Conservation (phyloP, 1,139 yeast genomes). For the Geotrichum cucujoidarum region DNA sequence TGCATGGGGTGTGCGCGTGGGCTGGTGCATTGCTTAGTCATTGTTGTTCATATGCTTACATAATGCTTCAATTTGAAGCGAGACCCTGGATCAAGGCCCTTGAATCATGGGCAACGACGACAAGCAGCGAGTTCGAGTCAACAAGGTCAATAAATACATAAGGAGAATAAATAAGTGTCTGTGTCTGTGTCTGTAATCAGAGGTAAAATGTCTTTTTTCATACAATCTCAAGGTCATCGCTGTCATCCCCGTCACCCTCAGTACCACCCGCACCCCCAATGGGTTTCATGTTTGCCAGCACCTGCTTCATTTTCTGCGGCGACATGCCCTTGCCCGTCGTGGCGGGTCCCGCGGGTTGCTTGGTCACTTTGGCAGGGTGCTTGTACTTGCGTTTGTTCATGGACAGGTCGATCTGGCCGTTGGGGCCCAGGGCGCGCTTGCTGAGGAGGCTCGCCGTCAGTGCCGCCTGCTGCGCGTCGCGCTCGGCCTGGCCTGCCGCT, state of each 20-base stretch:
- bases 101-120: no score
- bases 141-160: background rate
- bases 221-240: constrained; percentile 12
- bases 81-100: no score
- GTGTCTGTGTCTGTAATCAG: background rate
- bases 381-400: constrained; percentile 9
- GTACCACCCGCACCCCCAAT: background rate
- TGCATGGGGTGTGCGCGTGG: no score
- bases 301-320: constrained; percentile 3
- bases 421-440: constrained; percentile 9
- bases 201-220: background rate
- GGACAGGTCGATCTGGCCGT: constrained; percentile 7
- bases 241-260: background rate
- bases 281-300: constrained; percentile 1
- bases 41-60: no score
- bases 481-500: background rate
- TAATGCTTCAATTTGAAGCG: no score
- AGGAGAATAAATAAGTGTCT: background rate
- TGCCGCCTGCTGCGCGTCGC: background rate
- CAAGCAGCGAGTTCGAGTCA: no score
- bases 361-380: background rate
- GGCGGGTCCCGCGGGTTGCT: background rate
- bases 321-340: background rate
- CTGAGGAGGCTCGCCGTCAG: background rate
- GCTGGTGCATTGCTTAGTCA: no score